Base-by-base conservation (phyloP, 306 rosid species). In the Prunus davidiana region DNA sequence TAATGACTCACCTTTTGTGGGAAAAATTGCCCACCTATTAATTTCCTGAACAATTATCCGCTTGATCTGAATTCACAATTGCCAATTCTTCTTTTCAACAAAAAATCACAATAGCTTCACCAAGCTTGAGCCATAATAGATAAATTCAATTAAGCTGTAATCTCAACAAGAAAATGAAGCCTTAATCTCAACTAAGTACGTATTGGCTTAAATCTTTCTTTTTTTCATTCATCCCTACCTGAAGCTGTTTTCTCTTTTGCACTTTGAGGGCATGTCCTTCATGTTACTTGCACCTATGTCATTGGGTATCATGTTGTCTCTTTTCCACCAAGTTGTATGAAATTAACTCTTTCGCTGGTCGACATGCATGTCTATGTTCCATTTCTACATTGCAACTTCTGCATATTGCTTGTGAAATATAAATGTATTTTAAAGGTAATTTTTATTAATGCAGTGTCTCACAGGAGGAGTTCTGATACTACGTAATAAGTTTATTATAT, bases 401-500 rank as follows among this genome's bases (percentile, higher is more conserved):
- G 5, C 30, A 25, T 18, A 43, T 64, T 72, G 41, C 27, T 34
- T 70, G 64, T 68, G 76, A 16, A 18, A 76, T 69, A 25, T 20
- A 16, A 62, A 30, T 16, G 41, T 50, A 34, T 19, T 46, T 38
- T 67, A 68, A 79, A 77, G 78, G 50, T 66, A 38, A 63, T 64
- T 20, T 55, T 56, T 85, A 61, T 80, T 50, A 47, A 67, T 84
- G 85, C 96, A 93, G 97, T 64, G 18, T 84, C 98, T 91, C 69
- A 91, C 95, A 14, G 97, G 97, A 46, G 98, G 98, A 79, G 86
- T 81, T 81, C 86, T 93, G 69, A 79, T 93, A 81, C 85, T 93
- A 64, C 93, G 93, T 47, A 91, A 93, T 77, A 93, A 93, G 82
- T 91, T 82, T 77, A 64, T 85, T 54, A 86, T 93, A 49, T 67